Percentiles rank a stretch among this genome's conserved stretches.
Evolutionary conservation across 139 green algal species (phyloP).

Genomic region (Chlamydomonas incerta): DNA sequence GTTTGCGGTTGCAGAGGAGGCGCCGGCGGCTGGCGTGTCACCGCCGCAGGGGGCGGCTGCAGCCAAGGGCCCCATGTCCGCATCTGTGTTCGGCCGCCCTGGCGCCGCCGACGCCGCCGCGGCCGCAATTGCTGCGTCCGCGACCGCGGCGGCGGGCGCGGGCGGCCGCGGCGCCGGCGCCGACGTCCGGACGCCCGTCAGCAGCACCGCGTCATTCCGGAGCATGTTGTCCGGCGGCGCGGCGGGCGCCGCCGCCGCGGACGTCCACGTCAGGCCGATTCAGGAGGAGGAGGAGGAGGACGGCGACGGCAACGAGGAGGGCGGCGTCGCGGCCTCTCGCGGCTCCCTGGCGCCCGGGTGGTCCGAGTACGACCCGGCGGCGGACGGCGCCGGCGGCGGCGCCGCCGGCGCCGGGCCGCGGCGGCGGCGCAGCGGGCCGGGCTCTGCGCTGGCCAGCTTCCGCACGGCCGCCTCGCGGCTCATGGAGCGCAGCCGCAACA

Average conservation of each 20-base stretch:
- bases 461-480: background rate
- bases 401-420: background rate
- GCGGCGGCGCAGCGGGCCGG: background rate
- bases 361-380: too few species aligned
- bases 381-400: too few species aligned
- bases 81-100: background rate
- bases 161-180: background rate
- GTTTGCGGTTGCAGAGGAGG: too few species aligned
- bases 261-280: background rate
- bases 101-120: constrained; percentile 3
- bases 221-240: background rate
- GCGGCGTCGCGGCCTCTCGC: too few species aligned
- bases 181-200: background rate
- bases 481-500: background rate
- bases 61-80: background rate
- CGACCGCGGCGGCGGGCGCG: background rate
- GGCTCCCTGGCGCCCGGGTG: too few species aligned
- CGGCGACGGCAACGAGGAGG: too few species aligned
- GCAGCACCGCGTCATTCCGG: background rate
- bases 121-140: background rate
- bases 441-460: background rate
- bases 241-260: background rate
- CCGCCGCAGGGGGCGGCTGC: too few species aligned
- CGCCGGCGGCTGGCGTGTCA: too few species aligned
- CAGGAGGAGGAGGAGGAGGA: too few species aligned